A percentile compares a stretch with the other conserved stretches of the same genome.
Evolutionary conservation across 805 yeast genomes (phyloP).

Genomic region (Saturnispora kantuleensis): DNA sequence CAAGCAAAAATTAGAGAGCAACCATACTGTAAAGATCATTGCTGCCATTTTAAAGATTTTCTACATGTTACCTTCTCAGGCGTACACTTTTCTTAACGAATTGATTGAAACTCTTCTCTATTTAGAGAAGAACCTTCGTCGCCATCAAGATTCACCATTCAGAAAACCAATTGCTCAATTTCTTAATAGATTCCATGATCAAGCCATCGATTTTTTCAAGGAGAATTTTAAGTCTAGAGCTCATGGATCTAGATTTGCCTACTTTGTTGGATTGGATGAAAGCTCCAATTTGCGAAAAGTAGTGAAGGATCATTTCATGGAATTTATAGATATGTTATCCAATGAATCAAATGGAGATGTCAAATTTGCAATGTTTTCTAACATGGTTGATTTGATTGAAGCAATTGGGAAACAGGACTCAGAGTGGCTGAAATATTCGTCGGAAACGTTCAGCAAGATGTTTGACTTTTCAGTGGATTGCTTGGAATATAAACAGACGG

Average conservation of each 20-base stretch:
- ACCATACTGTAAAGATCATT: slow-evolving; percentile 76
- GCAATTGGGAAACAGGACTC: slow-evolving; percentile 35
- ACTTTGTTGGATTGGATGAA: slow-evolving; percentile 46
- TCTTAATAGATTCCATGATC: slow-evolving; percentile 69
- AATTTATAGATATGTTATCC: slow-evolving; percentile 35
- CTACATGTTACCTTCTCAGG: slow-evolving; percentile 85
- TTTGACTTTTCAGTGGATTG: slow-evolving; percentile 36
- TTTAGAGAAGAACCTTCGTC: slow-evolving; percentile 73
- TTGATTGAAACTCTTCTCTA: slow-evolving; percentile 65
- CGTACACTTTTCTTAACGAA: slow-evolving; percentile 85
- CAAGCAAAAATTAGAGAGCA: slow-evolving; percentile 68
- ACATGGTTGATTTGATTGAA: slow-evolving; percentile 54
- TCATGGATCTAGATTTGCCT: slow-evolving; percentile 57
- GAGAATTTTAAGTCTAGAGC: slow-evolving; percentile 55
- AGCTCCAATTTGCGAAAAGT: slow-evolving; percentile 48
- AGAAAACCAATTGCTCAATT: slow-evolving; percentile 84
- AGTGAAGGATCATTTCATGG: slow-evolving; percentile 42
- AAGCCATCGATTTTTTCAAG: slow-evolving; percentile 61
- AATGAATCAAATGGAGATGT: slow-evolving; percentile 43
- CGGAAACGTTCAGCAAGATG: slow-evolving; percentile 34
- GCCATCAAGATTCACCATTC: slow-evolving; percentile 83
- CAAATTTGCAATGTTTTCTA: slow-evolving; percentile 59
- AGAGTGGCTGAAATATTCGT: slow-evolving; percentile 52
- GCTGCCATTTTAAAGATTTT: slow-evolving; percentile 86
- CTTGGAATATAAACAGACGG: slow-evolving; percentile 29